These are phyloP conservation scores for Capsicum rhomboideum DNA, from an alignment of 257 asterid species.

Conservation along the genomic window DNA sequence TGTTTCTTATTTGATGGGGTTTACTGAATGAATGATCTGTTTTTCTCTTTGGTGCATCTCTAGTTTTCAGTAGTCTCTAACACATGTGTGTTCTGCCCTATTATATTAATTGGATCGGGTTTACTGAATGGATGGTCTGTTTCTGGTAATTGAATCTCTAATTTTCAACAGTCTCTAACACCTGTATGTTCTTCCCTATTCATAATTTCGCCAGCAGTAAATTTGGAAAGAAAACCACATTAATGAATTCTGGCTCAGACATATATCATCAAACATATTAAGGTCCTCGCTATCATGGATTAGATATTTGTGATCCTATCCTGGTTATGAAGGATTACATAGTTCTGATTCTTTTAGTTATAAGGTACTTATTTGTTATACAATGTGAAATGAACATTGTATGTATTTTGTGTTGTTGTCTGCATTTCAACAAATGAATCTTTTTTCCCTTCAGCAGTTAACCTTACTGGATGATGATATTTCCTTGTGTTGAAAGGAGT, in stretches of 20 bases:
- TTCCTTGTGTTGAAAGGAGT: too few species aligned
- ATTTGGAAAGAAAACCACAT: neutral
- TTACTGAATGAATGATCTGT: too few species aligned
- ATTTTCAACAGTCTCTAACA: neutral
- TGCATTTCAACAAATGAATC: too few species aligned
- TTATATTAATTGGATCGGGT: too few species aligned
- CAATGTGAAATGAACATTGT: neutral
- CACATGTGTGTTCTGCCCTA: too few species aligned
- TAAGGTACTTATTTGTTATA: neutral
- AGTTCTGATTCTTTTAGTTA: neutral
- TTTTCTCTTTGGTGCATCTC: too few species aligned
- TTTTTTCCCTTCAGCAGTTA: too few species aligned
- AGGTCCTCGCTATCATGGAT: neutral
- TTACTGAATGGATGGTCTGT: too few species aligned
- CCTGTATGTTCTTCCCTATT: neutral
- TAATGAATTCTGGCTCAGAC: neutral
- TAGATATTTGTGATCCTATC: neutral
- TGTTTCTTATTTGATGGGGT: too few species aligned
- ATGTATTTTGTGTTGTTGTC: too few species aligned
- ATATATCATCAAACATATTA: neutral
- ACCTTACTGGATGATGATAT: too few species aligned
- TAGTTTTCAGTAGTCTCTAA: too few species aligned
- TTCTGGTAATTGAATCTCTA: neutral
- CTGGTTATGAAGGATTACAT: neutral
- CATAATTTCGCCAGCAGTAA: neutral